These are phyloP conservation scores for Ramularia endophylla DNA, from an alignment of 2,329 filamentous ascomycete species.

Conservation along the genomic window DNA sequence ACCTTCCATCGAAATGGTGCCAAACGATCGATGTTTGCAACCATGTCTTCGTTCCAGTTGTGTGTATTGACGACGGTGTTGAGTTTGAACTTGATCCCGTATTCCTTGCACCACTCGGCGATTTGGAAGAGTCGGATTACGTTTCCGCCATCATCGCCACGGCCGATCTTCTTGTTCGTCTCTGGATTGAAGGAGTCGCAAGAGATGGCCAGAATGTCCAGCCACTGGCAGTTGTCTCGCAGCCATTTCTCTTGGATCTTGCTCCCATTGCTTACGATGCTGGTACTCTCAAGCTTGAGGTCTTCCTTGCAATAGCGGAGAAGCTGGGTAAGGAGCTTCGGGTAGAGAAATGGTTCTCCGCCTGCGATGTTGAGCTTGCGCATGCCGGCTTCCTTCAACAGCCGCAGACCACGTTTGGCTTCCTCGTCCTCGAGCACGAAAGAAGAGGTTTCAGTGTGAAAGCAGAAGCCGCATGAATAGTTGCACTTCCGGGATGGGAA, in stretches of 20 bases:
- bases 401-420: conserved; percentile 40
- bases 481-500: conserved; percentile 44
- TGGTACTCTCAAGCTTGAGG: conserved; percentile 46
- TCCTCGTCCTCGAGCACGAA: conserved; percentile 37
- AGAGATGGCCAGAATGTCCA: conserved; percentile 50
- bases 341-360: conserved; percentile 50
- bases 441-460: conserved; percentile 49
- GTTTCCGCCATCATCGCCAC: conserved; percentile 42
- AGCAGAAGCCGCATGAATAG: conserved; percentile 49
- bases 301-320: conserved; percentile 44
- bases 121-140: conserved; percentile 42
- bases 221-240: conserved; percentile 34
- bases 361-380: conserved; percentile 52
- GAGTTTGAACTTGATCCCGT: conserved; percentile 50
- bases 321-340: conserved; percentile 38
- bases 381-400: conserved; percentile 48
- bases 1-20: conserved; percentile 50
- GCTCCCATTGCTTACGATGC: conserved; percentile 51
- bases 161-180: conserved; percentile 48
- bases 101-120: conserved; percentile 40
- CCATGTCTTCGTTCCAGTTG: conserved; percentile 44
- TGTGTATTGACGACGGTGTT: conserved; percentile 49
- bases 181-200: conserved; percentile 49
- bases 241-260: conserved; percentile 42
- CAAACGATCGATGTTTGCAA: conserved; percentile 32